These are phyloP conservation scores for Taphrina flavorubra DNA, from an alignment of 1,139 yeast genomes.

Conservation along the genomic window DNA sequence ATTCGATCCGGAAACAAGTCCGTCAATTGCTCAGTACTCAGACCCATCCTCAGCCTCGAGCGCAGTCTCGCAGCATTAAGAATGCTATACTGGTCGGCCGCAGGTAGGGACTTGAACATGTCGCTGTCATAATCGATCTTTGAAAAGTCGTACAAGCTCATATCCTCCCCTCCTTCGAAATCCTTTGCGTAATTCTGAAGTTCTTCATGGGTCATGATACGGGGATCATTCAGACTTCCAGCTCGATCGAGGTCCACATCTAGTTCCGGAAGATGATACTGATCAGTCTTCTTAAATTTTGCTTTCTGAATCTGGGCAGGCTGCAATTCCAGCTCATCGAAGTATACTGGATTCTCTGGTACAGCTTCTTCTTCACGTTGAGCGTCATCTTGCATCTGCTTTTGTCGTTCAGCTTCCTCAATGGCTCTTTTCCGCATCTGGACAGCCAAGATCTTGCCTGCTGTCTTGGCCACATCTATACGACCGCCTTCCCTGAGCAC, in stretches of 20 bases:
- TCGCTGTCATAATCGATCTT: slow-evolving; percentile 54
- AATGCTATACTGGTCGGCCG: slow-evolving; percentile 85
- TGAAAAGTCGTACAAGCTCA: slow-evolving; percentile 50
- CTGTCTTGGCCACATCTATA: slow-evolving; percentile 74
- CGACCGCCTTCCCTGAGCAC: slow-evolving; percentile 76
- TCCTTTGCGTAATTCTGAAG: slow-evolving; percentile 65
- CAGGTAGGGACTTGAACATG: slow-evolving; percentile 59
- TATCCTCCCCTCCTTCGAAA: slow-evolving; percentile 66
- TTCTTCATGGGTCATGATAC: slow-evolving; percentile 77
- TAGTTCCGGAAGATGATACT: slow-evolving; percentile 80
- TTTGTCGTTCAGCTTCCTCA: slow-evolving; percentile 45
- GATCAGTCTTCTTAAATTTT: slow-evolving; percentile 63
- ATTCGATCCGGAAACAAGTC: slow-evolving; percentile 78
- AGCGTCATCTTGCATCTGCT: slow-evolving; percentile 47
- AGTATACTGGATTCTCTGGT: slow-evolving; percentile 51
- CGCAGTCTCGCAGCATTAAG: slow-evolving; percentile 79
- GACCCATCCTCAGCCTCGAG: slow-evolving; percentile 94
- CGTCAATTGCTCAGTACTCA: slow-evolving; percentile 81
- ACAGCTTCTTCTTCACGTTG: slow-evolving; percentile 55
- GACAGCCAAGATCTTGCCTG: slow-evolving; percentile 77
- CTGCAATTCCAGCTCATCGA: slow-evolving; percentile 42
- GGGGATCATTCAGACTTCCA: slow-evolving; percentile 60
- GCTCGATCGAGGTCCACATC: slow-evolving; percentile 54
- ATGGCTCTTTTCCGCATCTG: slow-evolving; percentile 71
- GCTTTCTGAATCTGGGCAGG: slow-evolving; percentile 32